phyloP scores from a whole-genome alignment of 257 asterid genomes.

The Penstemon barbatus region DNA sequence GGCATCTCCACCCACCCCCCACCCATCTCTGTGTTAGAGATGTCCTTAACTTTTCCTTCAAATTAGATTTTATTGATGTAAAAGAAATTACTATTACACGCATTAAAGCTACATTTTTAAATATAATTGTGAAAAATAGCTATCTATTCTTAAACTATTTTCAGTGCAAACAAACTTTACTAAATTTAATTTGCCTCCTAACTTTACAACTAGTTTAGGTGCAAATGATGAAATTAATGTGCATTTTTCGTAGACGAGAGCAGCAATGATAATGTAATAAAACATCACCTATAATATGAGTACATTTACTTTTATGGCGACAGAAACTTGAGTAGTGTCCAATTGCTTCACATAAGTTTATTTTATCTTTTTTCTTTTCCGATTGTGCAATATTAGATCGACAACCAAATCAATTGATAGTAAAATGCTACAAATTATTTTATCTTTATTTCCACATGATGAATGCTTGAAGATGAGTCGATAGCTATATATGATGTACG shows the following conservation, averaged over 20 bases:
- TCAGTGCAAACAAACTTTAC: background rate
- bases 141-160: background rate
- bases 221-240: background rate
- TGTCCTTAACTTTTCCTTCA: too few species aligned
- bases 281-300: background rate
- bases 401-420: background rate
- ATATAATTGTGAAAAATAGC: background rate
- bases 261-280: conserved; percentile 21
- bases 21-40: too few species aligned
- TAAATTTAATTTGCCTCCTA: background rate
- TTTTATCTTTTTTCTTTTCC: background rate
- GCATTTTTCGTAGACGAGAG: conserved; percentile 3
- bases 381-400: conserved; percentile 10
- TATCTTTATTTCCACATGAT: conserved; percentile 6
- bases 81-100: too few species aligned
- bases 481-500: background rate
- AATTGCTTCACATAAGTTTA: conserved; percentile 8
- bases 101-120: too few species aligned
- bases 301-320: conserved; percentile 11
- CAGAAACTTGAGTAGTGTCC: conserved; percentile 6
- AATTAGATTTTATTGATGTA: too few species aligned
- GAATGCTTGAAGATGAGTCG: conserved; percentile 17
- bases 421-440: background rate
- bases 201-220: background rate
- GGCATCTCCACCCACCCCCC: too few species aligned